These are phyloP conservation scores for Aurifilum marmelostoma DNA, from an alignment of 2,329 filamentous ascomycete genomes.

Conservation along the genomic window DNA sequence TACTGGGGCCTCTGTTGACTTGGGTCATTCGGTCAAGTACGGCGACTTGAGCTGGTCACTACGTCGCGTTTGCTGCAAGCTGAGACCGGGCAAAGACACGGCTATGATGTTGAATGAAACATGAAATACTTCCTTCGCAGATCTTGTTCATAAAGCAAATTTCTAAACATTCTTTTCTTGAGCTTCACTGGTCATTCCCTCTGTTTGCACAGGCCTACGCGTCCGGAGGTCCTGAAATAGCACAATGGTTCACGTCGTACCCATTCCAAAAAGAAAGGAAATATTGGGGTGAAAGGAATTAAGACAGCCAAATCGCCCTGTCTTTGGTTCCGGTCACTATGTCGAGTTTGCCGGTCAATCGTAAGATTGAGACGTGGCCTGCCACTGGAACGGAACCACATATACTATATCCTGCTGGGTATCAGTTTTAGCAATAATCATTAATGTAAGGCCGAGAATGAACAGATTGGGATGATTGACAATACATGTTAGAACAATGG, in stretches of 20 bases:
- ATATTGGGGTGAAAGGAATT: neutral
- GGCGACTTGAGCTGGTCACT: neutral
- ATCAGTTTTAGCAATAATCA: neutral
- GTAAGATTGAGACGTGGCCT: neutral
- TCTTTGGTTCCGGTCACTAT: neutral
- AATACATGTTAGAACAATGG: neutral
- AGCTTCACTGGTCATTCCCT: neutral
- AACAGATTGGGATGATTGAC: neutral
- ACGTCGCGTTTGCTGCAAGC: neutral
- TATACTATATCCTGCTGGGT: neutral
- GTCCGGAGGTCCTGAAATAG: neutral
- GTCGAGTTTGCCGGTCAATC: neutral
- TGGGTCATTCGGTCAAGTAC: conserved; percentile 36
- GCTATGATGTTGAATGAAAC: neutral
- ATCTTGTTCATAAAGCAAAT: neutral
- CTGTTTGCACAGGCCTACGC: neutral
- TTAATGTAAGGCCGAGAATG: neutral
- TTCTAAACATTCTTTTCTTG: neutral
- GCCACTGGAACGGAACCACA: neutral
- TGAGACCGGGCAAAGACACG: no score
- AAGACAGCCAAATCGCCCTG: neutral
- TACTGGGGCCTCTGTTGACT: conserved; percentile 40
- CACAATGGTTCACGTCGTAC: neutral
- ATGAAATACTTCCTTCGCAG: no score
- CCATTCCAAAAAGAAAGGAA: neutral